These are phyloP conservation scores for Talaromyces albobiverticillius DNA, from an alignment of 2,329 filamentous ascomycete genomes.

Conservation along the genomic window DNA sequence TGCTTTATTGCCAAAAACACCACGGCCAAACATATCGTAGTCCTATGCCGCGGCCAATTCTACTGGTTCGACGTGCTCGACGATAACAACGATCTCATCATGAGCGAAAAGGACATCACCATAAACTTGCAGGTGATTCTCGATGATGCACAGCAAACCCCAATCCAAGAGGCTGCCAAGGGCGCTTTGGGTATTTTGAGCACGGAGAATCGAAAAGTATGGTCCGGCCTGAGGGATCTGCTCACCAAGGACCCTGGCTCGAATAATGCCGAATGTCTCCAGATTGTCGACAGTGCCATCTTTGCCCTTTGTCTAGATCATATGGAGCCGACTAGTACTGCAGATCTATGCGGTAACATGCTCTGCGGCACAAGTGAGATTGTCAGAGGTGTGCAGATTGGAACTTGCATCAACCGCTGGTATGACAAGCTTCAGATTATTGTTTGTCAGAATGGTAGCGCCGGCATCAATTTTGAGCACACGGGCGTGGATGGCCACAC, in stretches of 20 bases:
- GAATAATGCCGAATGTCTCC: constrained; percentile 94
- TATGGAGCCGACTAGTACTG: constrained; percentile 74
- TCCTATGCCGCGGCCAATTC: constrained; percentile 91
- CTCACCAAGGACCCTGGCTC: constrained; percentile 81
- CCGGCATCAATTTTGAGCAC: constrained; percentile 98
- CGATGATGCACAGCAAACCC: constrained; percentile 82
- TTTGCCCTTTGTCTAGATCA: constrained; percentile 93
- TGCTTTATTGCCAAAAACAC: constrained; percentile 96
- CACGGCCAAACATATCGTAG: constrained; percentile 86
- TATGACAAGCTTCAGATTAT: constrained; percentile 99
- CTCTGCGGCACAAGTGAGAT: constrained; percentile 92
- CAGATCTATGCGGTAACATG: constrained; percentile 96
- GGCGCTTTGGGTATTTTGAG: constrained; percentile 88
- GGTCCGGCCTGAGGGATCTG: constrained; percentile 87
- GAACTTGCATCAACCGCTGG: constrained; percentile 97
- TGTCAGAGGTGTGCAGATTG: constrained; percentile 89
- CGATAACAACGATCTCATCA: constrained; percentile 90
- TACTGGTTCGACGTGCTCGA: constrained; percentile 99
- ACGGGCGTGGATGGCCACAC: constrained; percentile 98
- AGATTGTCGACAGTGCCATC: constrained; percentile 89
- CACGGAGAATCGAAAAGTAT: constrained; percentile 93
- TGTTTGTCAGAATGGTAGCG: constrained; percentile 96
- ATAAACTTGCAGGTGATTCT: constrained; percentile 90
- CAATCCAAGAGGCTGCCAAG: constrained; percentile 93
- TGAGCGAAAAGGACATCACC: constrained; percentile 91